Conservation (phyloP, 2,329 filamentous ascomycete genomes). For the Sordariomycetes sp. region DNA sequence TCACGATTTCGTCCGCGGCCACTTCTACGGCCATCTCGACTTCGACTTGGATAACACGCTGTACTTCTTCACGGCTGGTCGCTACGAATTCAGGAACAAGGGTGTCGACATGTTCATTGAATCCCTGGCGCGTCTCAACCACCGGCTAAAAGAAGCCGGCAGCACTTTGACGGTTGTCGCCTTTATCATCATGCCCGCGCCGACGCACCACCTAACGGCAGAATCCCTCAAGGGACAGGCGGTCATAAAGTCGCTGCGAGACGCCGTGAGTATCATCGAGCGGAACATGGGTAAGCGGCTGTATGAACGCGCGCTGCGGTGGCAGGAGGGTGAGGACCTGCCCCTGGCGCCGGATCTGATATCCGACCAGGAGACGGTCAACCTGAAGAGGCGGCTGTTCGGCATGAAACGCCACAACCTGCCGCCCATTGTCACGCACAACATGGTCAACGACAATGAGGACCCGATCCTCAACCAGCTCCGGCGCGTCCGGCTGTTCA, state of each 20-base stretch:
- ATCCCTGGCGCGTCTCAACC: conserved; percentile 86
- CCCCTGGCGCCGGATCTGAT: conserved; percentile 86
- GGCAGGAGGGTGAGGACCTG: conserved; percentile 88
- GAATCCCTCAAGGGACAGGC: conserved; percentile 95
- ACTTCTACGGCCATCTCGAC: conserved; percentile 97
- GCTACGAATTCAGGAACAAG: conserved; percentile 97
- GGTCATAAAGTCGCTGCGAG: conserved; percentile 89
- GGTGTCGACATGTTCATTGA: conserved; percentile 99
- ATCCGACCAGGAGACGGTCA: conserved; percentile 81
- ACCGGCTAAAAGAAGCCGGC: conserved; percentile 86
- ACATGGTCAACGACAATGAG: conserved; percentile 91
- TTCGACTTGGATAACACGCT: conserved; percentile 95
- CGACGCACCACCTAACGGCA: conserved; percentile 89
- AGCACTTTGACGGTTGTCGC: conserved; percentile 88
- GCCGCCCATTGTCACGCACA: conserved; percentile 95
- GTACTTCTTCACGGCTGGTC: conserved; percentile 93
- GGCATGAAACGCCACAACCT: conserved; percentile 90
- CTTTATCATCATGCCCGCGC: conserved; percentile 97
- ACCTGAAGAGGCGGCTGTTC: conserved; percentile 83
- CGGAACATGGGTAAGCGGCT: conserved; percentile 85
- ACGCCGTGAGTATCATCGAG: conserved; percentile 89
- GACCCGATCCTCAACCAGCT: conserved; percentile 96
- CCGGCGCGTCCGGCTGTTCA: conserved; percentile 91
- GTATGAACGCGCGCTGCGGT: conserved; percentile 87
- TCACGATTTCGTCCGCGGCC: conserved; percentile 92